A percentile compares a stretch with the other conserved stretches of the same genome.
These are phyloP conservation scores for Mortierella sp. DNA, from an alignment of 371 early-diverging fungal species.

Conservation along the genomic window DNA sequence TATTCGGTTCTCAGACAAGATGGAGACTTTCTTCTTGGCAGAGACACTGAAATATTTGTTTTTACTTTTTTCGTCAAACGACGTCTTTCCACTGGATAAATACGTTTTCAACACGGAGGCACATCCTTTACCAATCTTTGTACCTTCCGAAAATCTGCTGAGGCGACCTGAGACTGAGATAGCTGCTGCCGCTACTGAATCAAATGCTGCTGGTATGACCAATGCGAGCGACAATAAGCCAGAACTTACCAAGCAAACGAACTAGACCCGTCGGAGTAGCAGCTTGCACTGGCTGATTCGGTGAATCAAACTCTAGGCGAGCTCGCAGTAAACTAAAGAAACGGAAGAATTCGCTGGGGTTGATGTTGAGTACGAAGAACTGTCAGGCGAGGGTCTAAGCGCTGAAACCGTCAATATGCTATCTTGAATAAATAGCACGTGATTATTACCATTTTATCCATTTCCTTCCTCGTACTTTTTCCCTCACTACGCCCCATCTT, in stretches of 20 bases:
- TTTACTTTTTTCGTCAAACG: slow-evolving; percentile 82
- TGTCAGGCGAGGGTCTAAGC: neutral
- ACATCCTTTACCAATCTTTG: slow-evolving; percentile 84
- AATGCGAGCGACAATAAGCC: slow-evolving; percentile 1
- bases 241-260: neutral
- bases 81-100: slow-evolving; percentile 79
- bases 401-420: neutral
- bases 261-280: slow-evolving; percentile 11
- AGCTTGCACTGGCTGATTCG: slow-evolving; percentile 8
- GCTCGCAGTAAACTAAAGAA: slow-evolving; percentile 3
- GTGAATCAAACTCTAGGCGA: slow-evolving; percentile 20
- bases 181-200: slow-evolving; percentile 8
- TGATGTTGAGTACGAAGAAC: slow-evolving; percentile 32
- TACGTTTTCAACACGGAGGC: slow-evolving; percentile 94
- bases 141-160: slow-evolving; percentile 40
- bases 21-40: slow-evolving; percentile 87
- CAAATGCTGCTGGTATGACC: neutral
- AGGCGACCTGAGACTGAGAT: neutral
- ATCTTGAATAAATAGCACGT: too few relatives aligned
- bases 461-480: too few relatives aligned
- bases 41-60: slow-evolving; percentile 98
- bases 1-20: slow-evolving; percentile 69
- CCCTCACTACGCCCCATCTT: too few relatives aligned
- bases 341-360: slow-evolving; percentile 19
- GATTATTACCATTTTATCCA: too few relatives aligned